phyloP scores from a whole-genome alignment of 139 green algal species.

The Volvox reticuliferus region DNA sequence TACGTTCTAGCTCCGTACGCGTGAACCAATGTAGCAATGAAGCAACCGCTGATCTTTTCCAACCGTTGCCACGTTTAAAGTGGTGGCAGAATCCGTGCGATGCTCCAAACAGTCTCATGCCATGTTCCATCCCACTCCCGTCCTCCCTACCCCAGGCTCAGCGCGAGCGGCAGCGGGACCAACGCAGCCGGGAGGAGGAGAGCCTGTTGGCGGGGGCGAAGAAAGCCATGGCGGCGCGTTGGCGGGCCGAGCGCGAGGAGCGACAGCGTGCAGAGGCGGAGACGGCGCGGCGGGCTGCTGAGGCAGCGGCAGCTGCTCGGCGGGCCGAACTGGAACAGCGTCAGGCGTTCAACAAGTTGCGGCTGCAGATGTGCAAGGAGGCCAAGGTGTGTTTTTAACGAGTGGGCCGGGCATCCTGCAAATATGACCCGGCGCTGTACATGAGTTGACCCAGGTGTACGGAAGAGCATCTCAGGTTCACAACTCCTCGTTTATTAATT shows the following conservation, averaged over 20 bases:
- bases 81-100: too few relatives aligned
- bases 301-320: neutral
- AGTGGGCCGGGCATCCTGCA: too few relatives aligned
- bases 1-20: too few relatives aligned
- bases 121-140: too few relatives aligned
- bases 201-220: neutral
- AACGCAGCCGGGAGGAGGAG: neutral
- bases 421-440: too few relatives aligned
- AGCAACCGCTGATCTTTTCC: too few relatives aligned
- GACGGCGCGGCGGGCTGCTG: neutral
- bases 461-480: too few relatives aligned
- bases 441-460: too few relatives aligned
- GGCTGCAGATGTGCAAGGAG: slow-evolving; percentile 32
- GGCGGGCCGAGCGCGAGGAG: slow-evolving; percentile 36
- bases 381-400: slow-evolving; percentile 33
- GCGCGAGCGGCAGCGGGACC: slow-evolving; percentile 28
- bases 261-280: slow-evolving; percentile 18
- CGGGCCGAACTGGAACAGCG: slow-evolving; percentile 34
- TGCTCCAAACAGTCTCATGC: too few relatives aligned
- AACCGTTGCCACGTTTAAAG: too few relatives aligned
- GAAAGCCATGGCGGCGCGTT: slow-evolving; percentile 34
- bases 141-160: neutral
- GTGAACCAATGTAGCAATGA: too few relatives aligned
- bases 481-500: too few relatives aligned
- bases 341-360: slow-evolving; percentile 19